Base-by-base conservation (phyloP, 2,329 filamentous ascomycete genomes). In the Verticillium nonalfalfae region DNA sequence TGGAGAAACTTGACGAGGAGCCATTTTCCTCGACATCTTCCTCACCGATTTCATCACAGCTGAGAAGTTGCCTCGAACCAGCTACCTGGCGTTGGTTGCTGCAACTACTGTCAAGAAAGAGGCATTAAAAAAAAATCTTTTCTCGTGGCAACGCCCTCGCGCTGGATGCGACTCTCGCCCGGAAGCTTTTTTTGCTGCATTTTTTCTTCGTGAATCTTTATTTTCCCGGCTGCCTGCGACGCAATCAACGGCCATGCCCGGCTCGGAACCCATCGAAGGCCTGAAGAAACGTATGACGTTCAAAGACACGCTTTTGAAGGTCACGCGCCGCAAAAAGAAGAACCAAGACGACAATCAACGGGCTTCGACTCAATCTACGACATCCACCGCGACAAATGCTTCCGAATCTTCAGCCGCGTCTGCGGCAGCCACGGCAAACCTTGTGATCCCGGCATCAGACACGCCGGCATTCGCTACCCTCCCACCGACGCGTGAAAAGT, bases 401-500 rank as follows among this genome's bases (percentile, higher is more conserved):
- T 58, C 57, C 4, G 57, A 58, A 50, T 39, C 38, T 39, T 50
- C 57, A 10, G 57, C 45, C 10, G 40, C 58, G n/a, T 55, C 58
- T 15, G 33, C 35, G n/a, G 40, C 58, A n/a, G 15, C 58, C 10
- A 54, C 33, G 9, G n/a, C 58, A 26, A 59, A 40, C 26, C n/a
- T 31, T 13, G 18, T 31, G 18, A 59, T 45, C 26, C n/a, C 54
- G 11, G 18, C 54, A 35, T 31, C 33, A 4, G 26, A 31, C n/a
- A 7, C 35, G 2, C 56, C 56, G 7, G 14, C 34, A 7, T 54
- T 35, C 14, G n/a, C 35, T 35, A 50, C 59, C n/a, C 52, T 60
- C 26, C 59, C 59, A 15, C 59, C 59, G 13, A 57, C 59, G 14
- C 55, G 38, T 13, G 58, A 64, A 34, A 64, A 65, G 57, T 65